Evolutionary conservation across 2,329 filamentous ascomycete species (phyloP), one percentile per base, ranked within the genome.

Genomic region (Neocatenulostroma microsporum): DNA sequence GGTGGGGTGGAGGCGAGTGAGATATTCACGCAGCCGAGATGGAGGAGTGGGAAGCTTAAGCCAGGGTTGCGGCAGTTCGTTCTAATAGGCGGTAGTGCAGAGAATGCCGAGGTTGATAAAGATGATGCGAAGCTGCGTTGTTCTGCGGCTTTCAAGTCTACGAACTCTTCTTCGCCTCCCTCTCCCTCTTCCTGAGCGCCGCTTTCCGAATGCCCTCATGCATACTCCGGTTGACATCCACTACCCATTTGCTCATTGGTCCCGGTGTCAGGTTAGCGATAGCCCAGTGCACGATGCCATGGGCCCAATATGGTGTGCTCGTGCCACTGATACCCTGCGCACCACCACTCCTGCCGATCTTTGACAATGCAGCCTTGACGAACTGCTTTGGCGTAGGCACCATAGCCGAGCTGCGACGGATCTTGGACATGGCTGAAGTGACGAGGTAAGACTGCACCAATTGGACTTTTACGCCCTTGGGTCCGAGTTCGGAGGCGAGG

Each of bases 351-450:
- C 78, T 66, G 7, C 89, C 89, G 53, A 98, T 74, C 70, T 91
- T 94, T 46, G 73, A 67, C 40, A 98, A 68, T 0, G 82, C 77
- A 5, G 84, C 70, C 52, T 74, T 76, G 39, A 98, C 91, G 61
- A 96, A 96, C 36, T 73, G 68, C 60, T 80, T 82, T 11, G 89
- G 83, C 41, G 73, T 86, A 8, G 91, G 91, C 30, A 96, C 82
- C 39, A 87, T 68, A 30, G 80, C 63, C 46, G 76, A 89, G 0
- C 86, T 69, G 38, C 80, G 82, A 53, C 85, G 82, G 52, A 98
- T 78, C 73, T 98, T 98, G 66, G 83, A 89, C 91, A 98, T 98
- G 55, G 89, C 86, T 1, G 85, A 89, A 4, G 87, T 94, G 54
- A 98, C 84, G 31, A 98, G 77, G 62, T 98, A 93, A 51, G 83